Evolutionary conservation across 23 red algal genomes (phyloP).

Genomic region (Pyropia haitanensis): DNA sequence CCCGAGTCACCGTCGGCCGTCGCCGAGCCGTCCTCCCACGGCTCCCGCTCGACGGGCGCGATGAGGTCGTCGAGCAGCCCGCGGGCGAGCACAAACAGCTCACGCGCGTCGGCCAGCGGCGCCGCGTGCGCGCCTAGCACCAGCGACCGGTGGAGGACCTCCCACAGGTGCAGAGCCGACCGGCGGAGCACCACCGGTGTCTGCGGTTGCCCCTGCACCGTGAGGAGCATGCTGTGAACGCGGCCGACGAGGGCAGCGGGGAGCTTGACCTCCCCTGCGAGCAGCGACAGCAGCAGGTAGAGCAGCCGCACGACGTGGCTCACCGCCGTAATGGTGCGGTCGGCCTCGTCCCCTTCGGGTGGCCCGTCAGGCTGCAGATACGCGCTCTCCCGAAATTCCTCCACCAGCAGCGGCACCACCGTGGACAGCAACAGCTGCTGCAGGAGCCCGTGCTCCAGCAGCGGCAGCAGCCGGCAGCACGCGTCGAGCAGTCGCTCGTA

Average conservation of each 20-base stretch:
- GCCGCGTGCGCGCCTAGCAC: constrained; percentile 16
- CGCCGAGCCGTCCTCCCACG: too few relatives aligned
- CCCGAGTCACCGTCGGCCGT: too few relatives aligned
- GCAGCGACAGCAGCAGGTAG: constrained; percentile 39
- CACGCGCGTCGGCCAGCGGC: too few relatives aligned
- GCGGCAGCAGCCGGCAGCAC: constrained; percentile 59
- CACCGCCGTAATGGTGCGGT: constrained; percentile 30
- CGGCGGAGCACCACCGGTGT: constrained; percentile 49
- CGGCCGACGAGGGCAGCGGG: constrained; percentile 36
- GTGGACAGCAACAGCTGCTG: constrained; percentile 49
- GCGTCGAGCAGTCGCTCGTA: constrained; percentile 64
- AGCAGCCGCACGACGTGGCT: constrained; percentile 49
- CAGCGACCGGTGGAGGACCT: constrained; percentile 37
- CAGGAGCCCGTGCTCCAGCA: constrained; percentile 52
- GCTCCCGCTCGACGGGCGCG: too few relatives aligned
- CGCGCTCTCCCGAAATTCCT: constrained; percentile 47
- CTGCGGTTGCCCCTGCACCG: constrained; percentile 33
- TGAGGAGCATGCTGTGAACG: constrained; percentile 42
- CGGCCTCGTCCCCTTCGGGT: constrained; percentile 29
- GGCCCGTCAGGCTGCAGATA: constrained; percentile 29
- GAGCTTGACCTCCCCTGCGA: constrained; percentile 45
- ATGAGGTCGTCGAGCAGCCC: too few relatives aligned
- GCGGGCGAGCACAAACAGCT: too few relatives aligned
- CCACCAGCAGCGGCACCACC: constrained; percentile 46
- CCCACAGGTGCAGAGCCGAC: constrained; percentile 59